These are phyloP conservation scores for Poa pratensis DNA, from an alignment of 176 grass and related monocot genomes.

Conservation along the genomic window DNA sequence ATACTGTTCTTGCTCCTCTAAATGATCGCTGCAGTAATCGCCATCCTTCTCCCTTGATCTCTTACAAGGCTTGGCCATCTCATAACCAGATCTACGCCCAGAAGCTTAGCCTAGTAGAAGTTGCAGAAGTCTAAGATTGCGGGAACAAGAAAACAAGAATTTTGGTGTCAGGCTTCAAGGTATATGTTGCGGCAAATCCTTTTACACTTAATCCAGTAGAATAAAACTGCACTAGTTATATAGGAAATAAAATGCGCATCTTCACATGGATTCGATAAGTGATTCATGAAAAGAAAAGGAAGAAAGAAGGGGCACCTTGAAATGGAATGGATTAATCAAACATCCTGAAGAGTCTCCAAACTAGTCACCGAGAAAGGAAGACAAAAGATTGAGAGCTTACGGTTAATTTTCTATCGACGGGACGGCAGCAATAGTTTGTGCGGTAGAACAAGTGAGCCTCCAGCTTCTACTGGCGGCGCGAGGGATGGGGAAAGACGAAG, in stretches of 20 bases:
- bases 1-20: not conserved
- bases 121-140: not conserved
- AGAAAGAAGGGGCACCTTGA: not conserved
- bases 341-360: not conserved
- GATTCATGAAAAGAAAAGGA: not conserved
- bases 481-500: not conserved
- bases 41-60: not conserved
- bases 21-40: not conserved
- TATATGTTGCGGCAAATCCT: not conserved
- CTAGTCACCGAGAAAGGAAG: not conserved
- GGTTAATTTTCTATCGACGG: not conserved
- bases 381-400: not conserved
- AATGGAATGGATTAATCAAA: not conserved
- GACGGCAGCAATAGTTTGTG: not conserved
- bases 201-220: not conserved
- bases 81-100: not conserved
- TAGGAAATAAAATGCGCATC: not conserved
- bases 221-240: not conserved
- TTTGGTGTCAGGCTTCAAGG: not conserved
- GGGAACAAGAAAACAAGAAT: not conserved
- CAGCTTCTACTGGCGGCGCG: not conserved
- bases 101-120: not conserved
- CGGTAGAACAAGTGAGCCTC: not conserved
- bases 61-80: slow-evolving; percentile 12
- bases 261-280: not conserved